Base-by-base conservation (phyloP, 306 rosid genomes). In the Corylus avellana region DNA sequence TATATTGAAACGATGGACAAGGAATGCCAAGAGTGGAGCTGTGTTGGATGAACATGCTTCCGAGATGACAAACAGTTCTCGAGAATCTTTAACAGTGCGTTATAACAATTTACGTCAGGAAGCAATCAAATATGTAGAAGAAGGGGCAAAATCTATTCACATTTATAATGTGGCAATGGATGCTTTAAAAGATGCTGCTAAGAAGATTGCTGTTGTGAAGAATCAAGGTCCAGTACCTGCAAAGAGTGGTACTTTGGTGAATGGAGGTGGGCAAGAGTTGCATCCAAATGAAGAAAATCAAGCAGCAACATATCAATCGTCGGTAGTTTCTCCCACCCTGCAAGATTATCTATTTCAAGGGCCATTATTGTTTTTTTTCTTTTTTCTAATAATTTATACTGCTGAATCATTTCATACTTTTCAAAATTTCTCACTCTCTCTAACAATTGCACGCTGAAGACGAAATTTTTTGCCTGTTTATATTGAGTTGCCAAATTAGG, bases 141-240 rank as follows among this genome's bases (percentile, higher is more conserved):
- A 94, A 75, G 97, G 98, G 74, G 96, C 97, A 68, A 94, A 89
- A 82, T 94, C 98, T 68, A 86, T 94, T 81, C 90, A 91, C 66
- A 76, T 89, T 78, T 92, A 92, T 78, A 92, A 88, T 63, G 89
- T 92, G 82, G 92, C 98, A n/a, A 85, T 88, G 94, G 90, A 87
- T 82, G 90, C 96, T 88, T 84, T 94, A 67, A 88, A 85, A 77
- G 96, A 92, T 77, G 98, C 98, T 77, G 63, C 86, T 72, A 92
- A 84, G 83, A 94, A 92, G 83, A 92, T 91, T 84, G 85, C 87
- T 62, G 56, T 83, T 32, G 32, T 81, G 20, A 94, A 88, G 86
- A 88, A 76, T 78, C 86, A 63, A 78, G 80, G 84, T 81, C 80
- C 79, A 66, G 84, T 87, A 77, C 74, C 89, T 47, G 20, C 72